A percentile compares a stretch with the other conserved stretches of the same genome.
Evolutionary conservation across 306 rosid genomes (phyloP).

Genomic region (Sesbania bispinosa): DNA sequence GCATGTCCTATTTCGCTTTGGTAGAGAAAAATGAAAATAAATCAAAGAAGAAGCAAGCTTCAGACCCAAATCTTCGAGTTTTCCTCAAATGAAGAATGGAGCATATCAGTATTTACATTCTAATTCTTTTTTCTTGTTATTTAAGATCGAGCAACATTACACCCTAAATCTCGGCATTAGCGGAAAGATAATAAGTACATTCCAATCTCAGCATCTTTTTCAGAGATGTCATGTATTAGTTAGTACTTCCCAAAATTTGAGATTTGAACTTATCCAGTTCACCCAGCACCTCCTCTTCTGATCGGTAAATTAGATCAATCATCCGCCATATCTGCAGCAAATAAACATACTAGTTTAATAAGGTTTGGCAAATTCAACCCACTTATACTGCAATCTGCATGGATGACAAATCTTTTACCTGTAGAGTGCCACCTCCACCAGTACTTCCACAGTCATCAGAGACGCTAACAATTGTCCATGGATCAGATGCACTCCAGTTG

Average conservation of each 20-base stretch:
- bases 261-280: constrained; percentile 52
- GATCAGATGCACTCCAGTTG: constrained; percentile 92
- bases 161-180: not conserved
- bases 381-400: not conserved
- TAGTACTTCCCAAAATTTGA: constrained; percentile 33
- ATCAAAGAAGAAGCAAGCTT: not conserved
- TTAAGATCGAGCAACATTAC: not conserved
- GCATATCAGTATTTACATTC: not conserved
- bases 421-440: constrained; percentile 86
- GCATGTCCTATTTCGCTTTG: not conserved
- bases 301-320: constrained; percentile 63
- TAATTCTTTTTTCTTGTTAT: not conserved
- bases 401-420: constrained; percentile 46
- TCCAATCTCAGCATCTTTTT: no score
- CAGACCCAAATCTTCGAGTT: not conserved
- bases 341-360: not conserved
- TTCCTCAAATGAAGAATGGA: not conserved
- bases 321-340: constrained; percentile 67
- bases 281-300: constrained; percentile 52
- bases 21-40: not conserved
- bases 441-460: constrained; percentile 93
- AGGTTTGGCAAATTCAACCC: not conserved
- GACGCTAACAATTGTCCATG: constrained; percentile 96
- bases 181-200: not conserved
- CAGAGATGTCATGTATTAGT: not conserved